phyloP scores from a whole-genome alignment of 371 early-diverging fungal genomes.

The Coemansia sp. region DNA sequence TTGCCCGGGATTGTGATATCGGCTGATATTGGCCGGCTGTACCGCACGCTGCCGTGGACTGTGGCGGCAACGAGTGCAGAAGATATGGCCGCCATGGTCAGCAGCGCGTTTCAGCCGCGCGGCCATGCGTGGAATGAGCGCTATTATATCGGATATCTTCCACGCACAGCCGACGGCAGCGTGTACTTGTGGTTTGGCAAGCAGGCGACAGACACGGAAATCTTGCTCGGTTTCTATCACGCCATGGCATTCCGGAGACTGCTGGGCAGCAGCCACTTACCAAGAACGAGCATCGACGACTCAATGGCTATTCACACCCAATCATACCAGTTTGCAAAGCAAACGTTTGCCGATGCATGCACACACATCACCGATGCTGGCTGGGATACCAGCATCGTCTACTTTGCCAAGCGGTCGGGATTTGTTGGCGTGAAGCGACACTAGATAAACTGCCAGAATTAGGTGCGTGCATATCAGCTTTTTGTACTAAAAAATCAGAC shows the following conservation, averaged over 20 bases:
- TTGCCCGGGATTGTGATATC: slow-evolving; percentile 28
- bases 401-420: slow-evolving; percentile 20
- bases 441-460: neutral
- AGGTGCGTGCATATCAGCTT: too few species aligned
- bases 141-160: slow-evolving; percentile 34
- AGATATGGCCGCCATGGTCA: slow-evolving; percentile 11
- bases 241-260: slow-evolving; percentile 22
- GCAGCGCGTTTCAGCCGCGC: slow-evolving; percentile 18
- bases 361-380: slow-evolving; percentile 10
- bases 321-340: slow-evolving; percentile 22
- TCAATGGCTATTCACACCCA: neutral
- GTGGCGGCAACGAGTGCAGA: neutral
- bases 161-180: slow-evolving; percentile 1
- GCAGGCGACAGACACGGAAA: slow-evolving; percentile 14
- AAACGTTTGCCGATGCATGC: slow-evolving; percentile 14
- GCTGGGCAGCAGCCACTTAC: neutral
- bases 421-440: slow-evolving; percentile 5
- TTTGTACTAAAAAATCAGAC: too few species aligned
- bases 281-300: too few species aligned
- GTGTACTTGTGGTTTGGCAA: slow-evolving; percentile 27
- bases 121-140: neutral
- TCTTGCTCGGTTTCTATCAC: slow-evolving; percentile 34
- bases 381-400: slow-evolving; percentile 35
- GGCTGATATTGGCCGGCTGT: slow-evolving; percentile 4
- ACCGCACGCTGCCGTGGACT: neutral